phyloP scores from a whole-genome alignment of 495 filamentous ascomycete genomes.

The Bombardia bombarda region DNA sequence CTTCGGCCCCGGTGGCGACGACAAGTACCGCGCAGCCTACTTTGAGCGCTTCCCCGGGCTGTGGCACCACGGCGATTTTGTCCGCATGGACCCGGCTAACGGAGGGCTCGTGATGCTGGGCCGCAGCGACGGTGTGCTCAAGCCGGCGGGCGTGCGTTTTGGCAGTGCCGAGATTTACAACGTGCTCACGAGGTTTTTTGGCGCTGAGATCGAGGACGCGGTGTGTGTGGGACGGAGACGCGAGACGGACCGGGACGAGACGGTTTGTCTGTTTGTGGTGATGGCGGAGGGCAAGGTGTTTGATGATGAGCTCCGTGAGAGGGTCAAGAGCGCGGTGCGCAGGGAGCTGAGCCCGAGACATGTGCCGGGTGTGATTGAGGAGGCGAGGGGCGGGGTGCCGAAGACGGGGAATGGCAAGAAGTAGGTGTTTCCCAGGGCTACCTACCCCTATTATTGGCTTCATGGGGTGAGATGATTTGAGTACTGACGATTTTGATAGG shows the following conservation, averaged over 20 bases:
- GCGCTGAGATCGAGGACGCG: slow-evolving; percentile 68
- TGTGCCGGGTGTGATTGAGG: slow-evolving; percentile 74
- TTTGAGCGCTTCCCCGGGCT: slow-evolving; percentile 70
- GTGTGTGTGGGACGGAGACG: slow-evolving; percentile 75
- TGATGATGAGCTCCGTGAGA: slow-evolving; percentile 40
- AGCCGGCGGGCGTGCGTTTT: slow-evolving; percentile 71
- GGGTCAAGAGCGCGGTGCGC: slow-evolving; percentile 56
- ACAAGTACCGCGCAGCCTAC: slow-evolving; percentile 73
- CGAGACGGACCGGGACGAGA: slow-evolving; percentile 69
- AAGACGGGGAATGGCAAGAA: slow-evolving; percentile 92
- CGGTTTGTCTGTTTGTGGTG: slow-evolving; percentile 77
- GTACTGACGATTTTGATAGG: too few relatives aligned
- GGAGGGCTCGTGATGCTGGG: slow-evolving; percentile 80
- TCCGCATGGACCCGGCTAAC: slow-evolving; percentile 64
- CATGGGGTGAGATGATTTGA: not conserved
- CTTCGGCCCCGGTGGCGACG: slow-evolving; percentile 63
- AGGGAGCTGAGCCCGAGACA: slow-evolving; percentile 77
- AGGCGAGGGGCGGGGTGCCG: slow-evolving; percentile 67
- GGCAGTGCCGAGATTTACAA: slow-evolving; percentile 88
- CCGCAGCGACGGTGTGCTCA: slow-evolving; percentile 69
- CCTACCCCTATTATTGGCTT: not conserved
- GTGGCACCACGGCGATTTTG: slow-evolving; percentile 96
- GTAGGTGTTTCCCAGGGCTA: slow-evolving; percentile 25
- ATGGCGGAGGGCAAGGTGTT: slow-evolving; percentile 51
- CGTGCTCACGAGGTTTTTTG: slow-evolving; percentile 72